Percentiles rank a stretch among this genome's conserved stretches.
Conservation (phyloP, 2,329 filamentous ascomycete genomes). For the Colletotrichum incanum region DNA sequence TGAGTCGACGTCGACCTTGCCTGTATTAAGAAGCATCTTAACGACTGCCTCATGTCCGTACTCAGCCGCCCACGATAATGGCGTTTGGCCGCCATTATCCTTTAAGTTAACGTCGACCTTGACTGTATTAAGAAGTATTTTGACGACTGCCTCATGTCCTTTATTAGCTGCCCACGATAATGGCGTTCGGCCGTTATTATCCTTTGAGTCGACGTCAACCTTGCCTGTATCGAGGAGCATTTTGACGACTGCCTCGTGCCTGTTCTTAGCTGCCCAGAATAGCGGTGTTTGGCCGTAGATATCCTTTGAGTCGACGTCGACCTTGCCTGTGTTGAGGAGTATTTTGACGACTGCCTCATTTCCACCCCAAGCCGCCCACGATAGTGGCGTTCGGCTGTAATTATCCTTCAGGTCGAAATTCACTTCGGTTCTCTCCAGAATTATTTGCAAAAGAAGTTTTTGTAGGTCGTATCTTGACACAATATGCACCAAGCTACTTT, state of each 20-base stretch:
- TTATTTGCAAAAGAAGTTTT: no score
- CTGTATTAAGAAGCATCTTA: background rate
- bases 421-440: background rate
- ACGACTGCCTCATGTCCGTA: background rate
- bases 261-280: fast-evolving
- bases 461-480: no score
- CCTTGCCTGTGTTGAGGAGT: background rate
- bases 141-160: conserved; percentile 37
- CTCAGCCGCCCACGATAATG: background rate
- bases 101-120: background rate
- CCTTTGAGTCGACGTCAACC: background rate
- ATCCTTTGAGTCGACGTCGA: background rate
- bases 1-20: background rate
- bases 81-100: background rate
- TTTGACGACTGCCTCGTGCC: background rate
- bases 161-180: background rate
- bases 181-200: background rate
- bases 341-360: background rate
- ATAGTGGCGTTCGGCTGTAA: background rate
- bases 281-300: background rate
- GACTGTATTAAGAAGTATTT: conserved; percentile 9
- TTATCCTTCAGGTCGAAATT: background rate
- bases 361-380: background rate
- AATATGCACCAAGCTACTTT: no score
- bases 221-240: background rate